Evolutionary conservation across 108 stramenopile genomes (phyloP), one percentile per base, ranked within the genome.

Genomic region (Skeletonema tropicum): DNA sequence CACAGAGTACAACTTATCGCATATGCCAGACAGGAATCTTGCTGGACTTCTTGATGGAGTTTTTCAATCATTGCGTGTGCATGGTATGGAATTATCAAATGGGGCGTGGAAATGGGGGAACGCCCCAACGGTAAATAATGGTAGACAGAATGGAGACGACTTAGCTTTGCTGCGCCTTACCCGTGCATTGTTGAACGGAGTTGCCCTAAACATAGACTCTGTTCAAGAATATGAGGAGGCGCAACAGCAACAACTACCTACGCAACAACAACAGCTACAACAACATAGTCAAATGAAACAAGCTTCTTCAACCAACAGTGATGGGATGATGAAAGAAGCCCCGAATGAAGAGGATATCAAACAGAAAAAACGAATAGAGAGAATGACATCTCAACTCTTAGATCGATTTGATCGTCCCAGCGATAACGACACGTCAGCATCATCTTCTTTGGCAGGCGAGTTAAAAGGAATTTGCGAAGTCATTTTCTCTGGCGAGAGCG

Each of bases 171-270:
- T 83, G 32, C 65, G 78, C 38, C 33, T 89, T 41, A 68, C 87
- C 26, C 76, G 90, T 45, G 78, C 85, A 5, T 57, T 94, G 59
- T 65, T 94, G 68, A 85, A 88, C 81, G 79, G 88, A 23, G 81
- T 85, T 12, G 93, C 89, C 19, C 17, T 94, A 21, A 94, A 86
- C 10, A 80, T 90, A 69, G 79, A 83, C 11, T 84, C 86, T 4
- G 70, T 90, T 35, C 48, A 73, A 65, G 38, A 71, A 12, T 70
- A 75, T 36, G 88, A 87, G 35, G 60, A 57, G 15, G n/a, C 21
- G 31, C 57, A 66, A 31, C 69, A 35, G 1, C 60, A 10, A 23
- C 68, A 57, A 38, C 52, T 13, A 25, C 52, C 13, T n/a, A 30
- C 23, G 19, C 11, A 35, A 39, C 12, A 35, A 49, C 49, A 68